Conservation (phyloP, 495 filamentous ascomycete species). For the Aspergillus steynii region DNA sequence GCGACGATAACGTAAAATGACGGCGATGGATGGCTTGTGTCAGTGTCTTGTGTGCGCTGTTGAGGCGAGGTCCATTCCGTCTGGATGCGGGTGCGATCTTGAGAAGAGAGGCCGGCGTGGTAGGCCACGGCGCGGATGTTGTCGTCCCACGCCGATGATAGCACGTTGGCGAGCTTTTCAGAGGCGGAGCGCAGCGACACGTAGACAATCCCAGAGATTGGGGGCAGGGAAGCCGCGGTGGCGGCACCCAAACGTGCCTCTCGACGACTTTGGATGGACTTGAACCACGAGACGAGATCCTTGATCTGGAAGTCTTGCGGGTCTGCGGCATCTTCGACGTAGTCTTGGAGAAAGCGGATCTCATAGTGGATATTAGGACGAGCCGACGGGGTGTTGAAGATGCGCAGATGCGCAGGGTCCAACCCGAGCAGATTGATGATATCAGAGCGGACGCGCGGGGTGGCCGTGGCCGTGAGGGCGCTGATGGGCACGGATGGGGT, state of each 20-base stretch:
- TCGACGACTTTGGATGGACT: constrained; percentile 65
- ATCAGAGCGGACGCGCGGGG: constrained; percentile 72
- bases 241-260: constrained; percentile 34
- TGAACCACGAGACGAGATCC: constrained; percentile 73
- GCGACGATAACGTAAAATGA: constrained; percentile 91
- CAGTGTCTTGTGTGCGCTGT: constrained; percentile 20
- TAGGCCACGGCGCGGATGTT: constrained; percentile 50
- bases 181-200: constrained; percentile 76
- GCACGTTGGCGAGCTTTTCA: constrained; percentile 62
- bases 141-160: constrained; percentile 28
- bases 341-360: constrained; percentile 76
- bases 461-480: constrained; percentile 89
- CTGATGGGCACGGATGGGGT: constrained; percentile 86
- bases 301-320: constrained; percentile 53
- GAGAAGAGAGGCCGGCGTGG: constrained; percentile 47
- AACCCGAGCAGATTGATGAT: constrained; percentile 75
- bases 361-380: constrained; percentile 90
- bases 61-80: constrained; percentile 74
- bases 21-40: constrained; percentile 13
- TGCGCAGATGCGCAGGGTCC: constrained; percentile 58
- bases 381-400: constrained; percentile 77
- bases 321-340: constrained; percentile 26
- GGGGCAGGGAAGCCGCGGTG: constrained; percentile 55
- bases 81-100: constrained; percentile 48
- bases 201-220: constrained; percentile 87